phyloP scores from a whole-genome alignment of 2,329 filamentous ascomycete species.

The Fusarium xyrophilum region DNA sequence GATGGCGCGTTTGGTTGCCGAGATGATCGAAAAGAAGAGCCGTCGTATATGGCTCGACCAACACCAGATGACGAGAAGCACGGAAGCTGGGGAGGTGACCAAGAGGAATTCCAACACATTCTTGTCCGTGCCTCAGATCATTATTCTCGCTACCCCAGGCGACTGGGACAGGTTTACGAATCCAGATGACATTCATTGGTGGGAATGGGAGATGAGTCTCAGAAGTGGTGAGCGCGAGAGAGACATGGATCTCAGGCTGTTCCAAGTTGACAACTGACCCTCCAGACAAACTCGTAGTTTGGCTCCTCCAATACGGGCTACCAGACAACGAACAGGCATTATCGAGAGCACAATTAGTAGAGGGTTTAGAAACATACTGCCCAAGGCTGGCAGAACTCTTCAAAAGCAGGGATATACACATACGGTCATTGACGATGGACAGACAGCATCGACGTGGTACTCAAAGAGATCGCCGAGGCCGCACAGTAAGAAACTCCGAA shows the following conservation, averaged over 20 bases:
- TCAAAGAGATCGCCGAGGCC: slow-evolving; percentile 11
- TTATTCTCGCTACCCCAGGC: not conserved
- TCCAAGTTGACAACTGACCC: not conserved
- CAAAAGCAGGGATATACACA: not conserved
- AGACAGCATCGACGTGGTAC: slow-evolving; percentile 15
- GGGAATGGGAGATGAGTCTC: slow-evolving; percentile 25
- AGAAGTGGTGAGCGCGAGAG: not conserved
- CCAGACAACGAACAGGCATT: not conserved
- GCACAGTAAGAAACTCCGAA: not conserved
- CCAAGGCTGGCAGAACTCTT: slow-evolving; percentile 6
- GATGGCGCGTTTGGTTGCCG: slow-evolving; percentile 12
- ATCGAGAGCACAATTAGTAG: not conserved
- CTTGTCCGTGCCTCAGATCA: not conserved
- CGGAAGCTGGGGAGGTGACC: not conserved
- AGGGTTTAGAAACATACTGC: not conserved
- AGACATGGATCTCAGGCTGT: not conserved
- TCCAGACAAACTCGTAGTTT: slow-evolving; percentile 17
- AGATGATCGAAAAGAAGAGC: slow-evolving; percentile 12
- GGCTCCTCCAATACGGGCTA: slow-evolving; percentile 15
- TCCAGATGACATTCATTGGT: slow-evolving; percentile 15
- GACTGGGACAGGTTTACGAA: slow-evolving; percentile 12
- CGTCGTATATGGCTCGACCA: slow-evolving; percentile 18
- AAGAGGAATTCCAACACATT: slow-evolving; percentile 5
- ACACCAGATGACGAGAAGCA: slow-evolving; percentile 7
- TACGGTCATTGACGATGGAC: slow-evolving; percentile 14